Percentiles rank a stretch among this genome's conserved stretches.
phyloP scores from a whole-genome alignment of 1,284 basidiomycete species.

The Ustilago hordei region DNA sequence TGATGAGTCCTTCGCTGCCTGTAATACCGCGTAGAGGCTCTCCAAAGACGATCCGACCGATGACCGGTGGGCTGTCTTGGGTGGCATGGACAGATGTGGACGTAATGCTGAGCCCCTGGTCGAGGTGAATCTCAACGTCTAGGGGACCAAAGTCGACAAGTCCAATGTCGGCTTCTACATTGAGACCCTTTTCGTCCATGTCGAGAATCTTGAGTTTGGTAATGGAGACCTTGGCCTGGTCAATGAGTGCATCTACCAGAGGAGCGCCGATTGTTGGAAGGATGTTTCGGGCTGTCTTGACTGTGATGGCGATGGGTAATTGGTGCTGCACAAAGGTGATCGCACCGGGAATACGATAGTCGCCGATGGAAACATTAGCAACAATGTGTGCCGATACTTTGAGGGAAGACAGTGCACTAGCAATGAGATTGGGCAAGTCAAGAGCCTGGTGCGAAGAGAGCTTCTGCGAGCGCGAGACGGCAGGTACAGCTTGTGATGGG shows the following conservation, averaged over 20 bases:
- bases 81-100: background rate
- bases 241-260: conserved; percentile 52
- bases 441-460: conserved; percentile 15
- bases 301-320: conserved; percentile 59
- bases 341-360: conserved; percentile 51
- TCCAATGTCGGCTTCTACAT: conserved; percentile 45
- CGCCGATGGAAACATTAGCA: conserved; percentile 46
- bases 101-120: conserved; percentile 38
- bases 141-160: conserved; percentile 59
- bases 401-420: conserved; percentile 45
- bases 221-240: conserved; percentile 51
- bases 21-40: conserved; percentile 48
- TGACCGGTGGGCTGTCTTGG: conserved; percentile 14
- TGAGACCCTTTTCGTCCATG: conserved; percentile 57
- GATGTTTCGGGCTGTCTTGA: conserved; percentile 51
- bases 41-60: conserved; percentile 38
- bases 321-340: conserved; percentile 54
- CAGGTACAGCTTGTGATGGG: background rate
- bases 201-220: conserved; percentile 47
- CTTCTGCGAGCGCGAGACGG: conserved; percentile 1
- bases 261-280: conserved; percentile 54
- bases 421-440: conserved; percentile 46
- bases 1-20: conserved; percentile 28
- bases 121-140: conserved; percentile 47
- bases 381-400: conserved; percentile 52